Conservation (phyloP, 2,329 filamentous ascomycete genomes). For the Diaporthe sp. region DNA sequence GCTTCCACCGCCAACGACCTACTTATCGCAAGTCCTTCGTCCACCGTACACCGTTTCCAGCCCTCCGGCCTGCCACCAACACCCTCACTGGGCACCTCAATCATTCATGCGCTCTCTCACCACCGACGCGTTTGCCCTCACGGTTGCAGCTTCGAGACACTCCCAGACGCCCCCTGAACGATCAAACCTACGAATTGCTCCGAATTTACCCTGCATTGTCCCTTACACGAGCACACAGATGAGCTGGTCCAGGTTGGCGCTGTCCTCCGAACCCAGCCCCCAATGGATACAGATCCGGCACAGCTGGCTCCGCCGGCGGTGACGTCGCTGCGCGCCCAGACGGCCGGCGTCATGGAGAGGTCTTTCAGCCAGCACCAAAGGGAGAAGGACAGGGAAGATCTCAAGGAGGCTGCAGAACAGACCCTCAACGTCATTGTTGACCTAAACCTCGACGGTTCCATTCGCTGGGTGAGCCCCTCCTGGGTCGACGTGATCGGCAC, state of each 20-base stretch:
- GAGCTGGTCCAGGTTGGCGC: conserved; percentile 50
- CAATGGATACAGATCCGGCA: conserved; percentile 61
- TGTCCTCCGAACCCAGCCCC: conserved; percentile 47
- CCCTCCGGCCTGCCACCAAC: conserved; percentile 41
- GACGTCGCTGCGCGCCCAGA: conserved; percentile 64
- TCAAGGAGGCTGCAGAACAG: conserved; percentile 95
- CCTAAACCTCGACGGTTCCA: conserved; percentile 87
- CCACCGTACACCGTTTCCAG: neutral
- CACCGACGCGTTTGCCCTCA: conserved; percentile 48
- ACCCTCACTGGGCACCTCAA: conserved; percentile 35
- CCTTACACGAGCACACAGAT: conserved; percentile 47
- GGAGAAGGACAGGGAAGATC: conserved; percentile 86
- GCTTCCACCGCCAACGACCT: conserved; percentile 3
- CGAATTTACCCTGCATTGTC: conserved; percentile 36
- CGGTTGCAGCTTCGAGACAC: conserved; percentile 34
- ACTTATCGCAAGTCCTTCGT: conserved; percentile 9
- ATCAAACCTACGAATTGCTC: conserved; percentile 38
- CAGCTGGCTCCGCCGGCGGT: conserved; percentile 68
- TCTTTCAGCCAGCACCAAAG: conserved; percentile 90
- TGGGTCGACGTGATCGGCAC: conserved; percentile 96
- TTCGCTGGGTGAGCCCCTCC: conserved; percentile 96
- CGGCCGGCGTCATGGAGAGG: conserved; percentile 68
- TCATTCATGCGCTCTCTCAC: conserved; percentile 31
- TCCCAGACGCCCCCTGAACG: conserved; percentile 26
- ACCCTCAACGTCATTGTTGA: conserved; percentile 97